phyloP scores from a whole-genome alignment of 192 early-diverging fungal genomes.

The Coemansia sp. region DNA sequence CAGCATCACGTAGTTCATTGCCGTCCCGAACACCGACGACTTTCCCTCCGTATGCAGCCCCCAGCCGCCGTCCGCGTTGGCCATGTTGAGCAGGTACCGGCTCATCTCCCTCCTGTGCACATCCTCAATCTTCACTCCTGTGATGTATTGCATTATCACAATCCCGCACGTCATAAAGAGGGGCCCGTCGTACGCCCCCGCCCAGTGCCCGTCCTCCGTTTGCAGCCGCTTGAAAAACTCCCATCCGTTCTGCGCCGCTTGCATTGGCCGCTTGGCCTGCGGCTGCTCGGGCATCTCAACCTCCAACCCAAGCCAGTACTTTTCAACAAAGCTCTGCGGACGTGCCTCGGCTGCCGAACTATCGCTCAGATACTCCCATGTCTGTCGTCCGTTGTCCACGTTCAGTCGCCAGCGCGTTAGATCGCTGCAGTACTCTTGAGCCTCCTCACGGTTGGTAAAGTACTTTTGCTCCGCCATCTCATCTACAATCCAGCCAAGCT shows the following conservation, averaged over 20 bases:
- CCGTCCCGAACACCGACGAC: conserved; percentile 95
- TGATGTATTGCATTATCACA: conserved; percentile 86
- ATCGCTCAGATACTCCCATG: conserved; percentile 77
- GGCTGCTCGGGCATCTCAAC: conserved; percentile 56
- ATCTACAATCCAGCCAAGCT: neutral
- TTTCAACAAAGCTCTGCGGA: conserved; percentile 78
- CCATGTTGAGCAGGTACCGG: conserved; percentile 82
- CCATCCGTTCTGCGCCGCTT: conserved; percentile 89
- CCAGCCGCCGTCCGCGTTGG: conserved; percentile 93
- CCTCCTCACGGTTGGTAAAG: conserved; percentile 39
- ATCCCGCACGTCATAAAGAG: conserved; percentile 95
- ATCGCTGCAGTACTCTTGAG: conserved; percentile 61
- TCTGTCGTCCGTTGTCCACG: conserved; percentile 84
- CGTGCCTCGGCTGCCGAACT: conserved; percentile 26
- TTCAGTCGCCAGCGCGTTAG: conserved; percentile 82
- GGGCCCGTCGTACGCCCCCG: conserved; percentile 94
- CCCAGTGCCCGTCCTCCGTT: conserved; percentile 92
- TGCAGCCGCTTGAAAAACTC: conserved; percentile 85
- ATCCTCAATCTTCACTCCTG: conserved; percentile 64
- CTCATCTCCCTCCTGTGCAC: conserved; percentile 74
- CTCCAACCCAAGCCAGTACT: conserved; percentile 85
- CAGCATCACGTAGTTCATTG: conserved; percentile 88
- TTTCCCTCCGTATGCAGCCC: conserved; percentile 93
- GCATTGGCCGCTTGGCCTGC: conserved; percentile 65
- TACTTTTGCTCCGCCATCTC: conserved; percentile 41